phyloP scores from a whole-genome alignment of 2,329 filamentous ascomycete species.

The Trichoderma sp. region DNA sequence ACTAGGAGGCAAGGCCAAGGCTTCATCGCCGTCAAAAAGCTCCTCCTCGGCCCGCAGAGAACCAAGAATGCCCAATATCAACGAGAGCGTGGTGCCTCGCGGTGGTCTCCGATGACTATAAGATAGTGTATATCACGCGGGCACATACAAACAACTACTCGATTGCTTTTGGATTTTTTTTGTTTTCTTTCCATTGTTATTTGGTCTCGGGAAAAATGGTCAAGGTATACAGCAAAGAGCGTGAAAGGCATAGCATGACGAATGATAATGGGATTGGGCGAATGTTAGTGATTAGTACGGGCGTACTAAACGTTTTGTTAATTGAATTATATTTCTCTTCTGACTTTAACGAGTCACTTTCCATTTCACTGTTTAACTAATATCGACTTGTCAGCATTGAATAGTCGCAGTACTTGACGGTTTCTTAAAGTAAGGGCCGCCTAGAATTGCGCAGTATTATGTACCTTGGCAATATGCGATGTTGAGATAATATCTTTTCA shows the following conservation, averaged over 20 bases:
- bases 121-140: background rate
- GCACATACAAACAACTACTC: background rate
- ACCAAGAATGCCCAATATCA: background rate
- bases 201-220: background rate
- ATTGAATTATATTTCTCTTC: background rate
- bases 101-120: background rate
- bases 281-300: background rate
- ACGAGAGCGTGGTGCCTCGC: conserved; percentile 6
- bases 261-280: background rate
- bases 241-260: background rate
- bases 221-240: background rate
- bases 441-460: background rate
- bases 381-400: background rate
- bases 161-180: background rate
- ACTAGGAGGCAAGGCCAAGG: conserved; percentile 1
- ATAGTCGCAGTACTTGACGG: background rate
- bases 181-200: background rate
- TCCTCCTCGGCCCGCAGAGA: background rate
- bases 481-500: no score
- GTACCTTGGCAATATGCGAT: background rate
- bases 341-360: background rate
- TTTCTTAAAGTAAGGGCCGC: background rate
- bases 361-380: background rate
- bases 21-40: background rate
- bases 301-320: background rate